Base-by-base conservation (phyloP, 2,329 filamentous ascomycete species). In the Dothideomycetes sp. region DNA sequence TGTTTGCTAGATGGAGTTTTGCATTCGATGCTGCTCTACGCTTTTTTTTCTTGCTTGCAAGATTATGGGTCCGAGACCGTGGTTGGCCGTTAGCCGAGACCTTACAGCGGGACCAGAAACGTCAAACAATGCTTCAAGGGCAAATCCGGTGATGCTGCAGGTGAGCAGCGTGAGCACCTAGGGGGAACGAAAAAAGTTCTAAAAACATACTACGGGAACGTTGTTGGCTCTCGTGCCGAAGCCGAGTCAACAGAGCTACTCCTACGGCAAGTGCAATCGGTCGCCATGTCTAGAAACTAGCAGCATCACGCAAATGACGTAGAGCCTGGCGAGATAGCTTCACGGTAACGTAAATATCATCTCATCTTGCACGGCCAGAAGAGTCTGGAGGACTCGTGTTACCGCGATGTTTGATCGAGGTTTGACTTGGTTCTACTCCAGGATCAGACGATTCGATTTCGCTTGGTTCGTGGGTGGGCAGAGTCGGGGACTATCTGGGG, bases 101-200 rank as follows among this genome's bases (percentile, higher is more conserved):
- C 19, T 10, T 24, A 15, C 13, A 39, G 27, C 35, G 27, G 35
- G 28, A 29, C 41, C 41, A 25, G 27, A 43, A 41, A 22, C 44
- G 40, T 44, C 47, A 35, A 27, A 46, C 19, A 20, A 40, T 25
- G 37, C 25, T n/a, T 22, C 22, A 20, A 20, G 37, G 29, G n/a
- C n/a, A n/a, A n/a, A 11, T 40, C 37, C 22, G 37, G 22, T 32
- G 37, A 33, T 40, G 12, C 20, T 27, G 32, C 37, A 40, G 37
- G 29, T 40, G 27, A 40, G 29, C 37, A 40, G 5, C 37, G 32
- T 40, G 12, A 22, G 20, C 19, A 28, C 37, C 37, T 27, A 28
- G 20, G 28, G 10, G 23, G 25, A 16, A 22, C 18, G 15, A 31
- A 28, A 30, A 39, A 28, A 18, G 25, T 13, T 40, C 29, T 16